Base-by-base conservation (phyloP, 805 yeast genomes). In the Teunomyces kruisii region DNA sequence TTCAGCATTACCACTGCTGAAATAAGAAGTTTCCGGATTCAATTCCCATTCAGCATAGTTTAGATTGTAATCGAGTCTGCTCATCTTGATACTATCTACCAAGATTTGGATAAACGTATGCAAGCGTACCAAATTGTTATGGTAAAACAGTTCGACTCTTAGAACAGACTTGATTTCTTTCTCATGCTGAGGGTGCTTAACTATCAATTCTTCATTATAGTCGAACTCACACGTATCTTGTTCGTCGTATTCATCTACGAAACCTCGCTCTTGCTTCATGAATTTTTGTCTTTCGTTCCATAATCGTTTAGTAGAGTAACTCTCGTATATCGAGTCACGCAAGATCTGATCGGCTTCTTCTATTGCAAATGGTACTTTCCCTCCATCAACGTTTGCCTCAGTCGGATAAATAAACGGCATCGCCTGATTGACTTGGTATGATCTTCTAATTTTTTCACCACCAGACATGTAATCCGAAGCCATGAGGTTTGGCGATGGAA, bases 261-360 rank as follows among this genome's bases (percentile, higher is more conserved):
- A 58, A 1, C 90, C 91, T 40, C 89, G 68, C 54, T 90, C 96
- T 49, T 84, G 84, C 37, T 72, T 67, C 78, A 87, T 83, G 52
- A 88, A 88, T 15, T 72, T 61, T 46, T 84, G 86, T 43, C 91
- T 72, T 47, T 85, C 92, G 22, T 73, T 62, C 81, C 90, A 83
- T 36, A 91, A 63, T 56, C 91, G 90, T 47, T 80, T 75, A 12
- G 80, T 72, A n/a, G 83, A 77, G 44, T 87, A 77, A 39, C 86
- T 83, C 16, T 85, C 84, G 45, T 80, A 73, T 1, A 88, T 76
- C 12, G 86, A 79, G 9, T 78, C 67, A 24, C 76, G 73, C 49
- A 88, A 77, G 7, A 92, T 76, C 10, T 78, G 77, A 17, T 88
- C 75, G 0, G 97, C 97, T 59, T 92, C 96, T 38, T 76, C 70